A percentile compares a stretch with the other conserved stretches of the same genome.
Conservation (phyloP, 2,329 filamentous ascomycete species). For the Knufia fluminis region DNA sequence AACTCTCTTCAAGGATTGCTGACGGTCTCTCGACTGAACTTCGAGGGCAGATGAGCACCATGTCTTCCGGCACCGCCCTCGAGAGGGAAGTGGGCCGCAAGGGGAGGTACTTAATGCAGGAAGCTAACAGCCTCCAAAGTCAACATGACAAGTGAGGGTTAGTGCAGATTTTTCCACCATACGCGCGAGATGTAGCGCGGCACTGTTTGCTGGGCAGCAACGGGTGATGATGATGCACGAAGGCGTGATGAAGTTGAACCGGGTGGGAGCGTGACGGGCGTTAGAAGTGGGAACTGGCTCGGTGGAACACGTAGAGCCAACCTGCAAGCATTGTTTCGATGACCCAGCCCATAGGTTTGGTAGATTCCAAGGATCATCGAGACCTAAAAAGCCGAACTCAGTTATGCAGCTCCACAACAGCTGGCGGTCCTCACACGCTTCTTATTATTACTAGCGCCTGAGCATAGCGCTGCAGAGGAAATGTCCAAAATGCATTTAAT, state of each 20-base stretch:
- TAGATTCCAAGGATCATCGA: neutral
- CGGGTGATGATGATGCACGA: conserved; percentile 9
- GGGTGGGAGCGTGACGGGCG: neutral
- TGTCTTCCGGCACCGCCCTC: neutral
- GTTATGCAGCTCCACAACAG: neutral
- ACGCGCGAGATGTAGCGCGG: conserved; percentile 7
- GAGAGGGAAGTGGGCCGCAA: neutral
- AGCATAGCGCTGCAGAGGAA: neutral
- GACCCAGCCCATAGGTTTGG: conserved; percentile 5
- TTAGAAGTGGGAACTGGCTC: neutral
- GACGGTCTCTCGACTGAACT: neutral
- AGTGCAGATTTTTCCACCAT: conserved; percentile 2
- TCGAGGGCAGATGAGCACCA: neutral
- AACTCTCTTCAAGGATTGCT: neutral
- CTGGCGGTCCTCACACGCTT: neutral
- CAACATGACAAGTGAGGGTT: neutral
- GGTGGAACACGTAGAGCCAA: neutral
- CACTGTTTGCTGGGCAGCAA: conserved; percentile 4
- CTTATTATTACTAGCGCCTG: neutral
- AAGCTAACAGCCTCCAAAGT: conserved; percentile 1
- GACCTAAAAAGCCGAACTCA: neutral
- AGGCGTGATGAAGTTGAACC: conserved; percentile 3
- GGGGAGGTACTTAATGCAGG: neutral
- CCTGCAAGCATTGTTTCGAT: neutral
- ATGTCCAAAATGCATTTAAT: neutral